Conservation (phyloP, 768 basidiomycete genomes). For the Tulasnella sp. region DNA sequence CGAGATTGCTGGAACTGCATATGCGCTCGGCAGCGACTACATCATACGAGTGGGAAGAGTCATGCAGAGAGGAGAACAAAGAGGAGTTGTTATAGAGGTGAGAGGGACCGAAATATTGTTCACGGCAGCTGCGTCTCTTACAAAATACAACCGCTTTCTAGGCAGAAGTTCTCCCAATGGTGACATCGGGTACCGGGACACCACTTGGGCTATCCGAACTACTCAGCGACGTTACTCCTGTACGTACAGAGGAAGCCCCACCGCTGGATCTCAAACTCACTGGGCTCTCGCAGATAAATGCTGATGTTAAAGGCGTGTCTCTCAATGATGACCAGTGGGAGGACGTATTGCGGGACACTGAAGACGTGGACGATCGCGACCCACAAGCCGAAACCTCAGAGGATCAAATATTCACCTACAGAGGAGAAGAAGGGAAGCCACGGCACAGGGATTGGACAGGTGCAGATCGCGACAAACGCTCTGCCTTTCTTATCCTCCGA, state of each 20-base stretch:
- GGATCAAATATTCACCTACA: slow-evolving; percentile 7
- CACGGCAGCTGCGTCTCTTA: not conserved
- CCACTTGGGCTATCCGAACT: slow-evolving; percentile 1
- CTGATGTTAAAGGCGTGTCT: slow-evolving; percentile 8
- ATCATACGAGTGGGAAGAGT: slow-evolving; percentile 12
- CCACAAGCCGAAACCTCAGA: not conserved
- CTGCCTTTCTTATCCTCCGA: slow-evolving; percentile 6
- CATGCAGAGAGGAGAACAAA: not conserved
- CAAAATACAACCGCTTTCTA: not conserved
- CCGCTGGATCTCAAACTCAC: not conserved
- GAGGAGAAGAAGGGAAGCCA: slow-evolving; percentile 1
- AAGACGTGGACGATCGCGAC: not conserved
- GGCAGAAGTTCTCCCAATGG: slow-evolving; percentile 11
- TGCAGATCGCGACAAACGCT: slow-evolving; percentile 12
- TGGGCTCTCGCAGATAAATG: not conserved
- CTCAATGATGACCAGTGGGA: slow-evolving; percentile 10
- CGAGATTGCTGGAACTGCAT: slow-evolving; percentile 8
- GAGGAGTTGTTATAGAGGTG: slow-evolving; percentile 10
- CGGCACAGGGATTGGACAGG: slow-evolving; percentile 5
- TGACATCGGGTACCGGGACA: not conserved
- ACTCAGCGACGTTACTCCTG: not conserved
- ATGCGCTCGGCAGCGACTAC: slow-evolving; percentile 5
- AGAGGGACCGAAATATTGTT: not conserved
- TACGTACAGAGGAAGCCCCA: not conserved
- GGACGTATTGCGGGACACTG: not conserved